Evolutionary conservation across 768 basidiomycete species (phyloP).

Genomic region (Mycena olivaceomarginata): DNA sequence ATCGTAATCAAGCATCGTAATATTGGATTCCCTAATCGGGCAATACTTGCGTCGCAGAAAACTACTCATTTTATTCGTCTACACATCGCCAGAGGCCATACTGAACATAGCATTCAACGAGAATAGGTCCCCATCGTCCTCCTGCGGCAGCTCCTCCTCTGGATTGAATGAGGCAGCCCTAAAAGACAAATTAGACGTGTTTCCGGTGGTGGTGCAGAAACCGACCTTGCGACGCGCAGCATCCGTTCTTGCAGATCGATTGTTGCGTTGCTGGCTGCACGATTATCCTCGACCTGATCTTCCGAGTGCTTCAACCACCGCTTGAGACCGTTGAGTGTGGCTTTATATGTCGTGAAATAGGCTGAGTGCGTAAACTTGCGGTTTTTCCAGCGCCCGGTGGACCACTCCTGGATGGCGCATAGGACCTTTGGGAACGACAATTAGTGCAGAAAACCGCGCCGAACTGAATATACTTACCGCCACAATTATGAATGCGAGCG

Average conservation of each 20-base stretch:
- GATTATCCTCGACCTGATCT: neutral
- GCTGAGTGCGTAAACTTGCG: neutral
- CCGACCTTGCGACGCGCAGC: constrained; percentile 10
- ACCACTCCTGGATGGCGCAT: constrained; percentile 24
- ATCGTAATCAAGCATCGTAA: too few species aligned
- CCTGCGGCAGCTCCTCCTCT: neutral
- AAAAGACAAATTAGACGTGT: neutral
- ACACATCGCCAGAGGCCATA: neutral
- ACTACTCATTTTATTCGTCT: neutral
- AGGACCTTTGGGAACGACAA: neutral
- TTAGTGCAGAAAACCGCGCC: neutral
- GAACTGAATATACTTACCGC: neutral
- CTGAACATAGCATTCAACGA: neutral
- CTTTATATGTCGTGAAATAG: constrained; percentile 6
- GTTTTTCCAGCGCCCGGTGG: constrained; percentile 1
- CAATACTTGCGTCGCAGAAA: neutral
- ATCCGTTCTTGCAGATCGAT: neutral
- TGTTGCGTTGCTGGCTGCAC: neutral
- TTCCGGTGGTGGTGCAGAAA: neutral
- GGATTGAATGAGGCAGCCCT: neutral
- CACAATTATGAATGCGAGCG: neutral
- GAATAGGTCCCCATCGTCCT: neutral
- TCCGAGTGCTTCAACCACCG: constrained; percentile 8
- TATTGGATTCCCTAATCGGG: neutral
- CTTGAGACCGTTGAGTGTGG: neutral